These are phyloP conservation scores for Aspergillus ochraceoroseus DNA, from an alignment of 2,329 filamentous ascomycete species.

Conservation along the genomic window DNA sequence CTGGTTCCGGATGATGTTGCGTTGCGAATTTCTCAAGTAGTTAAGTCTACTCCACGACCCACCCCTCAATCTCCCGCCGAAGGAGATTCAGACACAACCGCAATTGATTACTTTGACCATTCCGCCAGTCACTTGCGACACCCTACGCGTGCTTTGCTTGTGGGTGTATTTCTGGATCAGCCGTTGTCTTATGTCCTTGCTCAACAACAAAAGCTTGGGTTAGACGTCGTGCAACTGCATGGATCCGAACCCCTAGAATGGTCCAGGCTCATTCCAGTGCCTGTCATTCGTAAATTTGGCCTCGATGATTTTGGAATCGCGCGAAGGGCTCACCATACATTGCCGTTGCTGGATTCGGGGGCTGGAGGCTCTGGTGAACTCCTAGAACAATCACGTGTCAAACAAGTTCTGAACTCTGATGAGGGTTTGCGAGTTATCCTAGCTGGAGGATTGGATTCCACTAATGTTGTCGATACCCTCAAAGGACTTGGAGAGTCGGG, in stretches of 20 bases:
- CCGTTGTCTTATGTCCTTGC: conserved; percentile 74
- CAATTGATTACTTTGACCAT: conserved; percentile 66
- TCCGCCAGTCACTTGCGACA: conserved; percentile 46
- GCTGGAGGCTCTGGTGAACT: conserved; percentile 74
- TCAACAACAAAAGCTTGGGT: conserved; percentile 66
- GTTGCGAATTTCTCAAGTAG: conserved; percentile 69
- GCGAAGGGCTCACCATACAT: conserved; percentile 70
- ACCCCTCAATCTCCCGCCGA: conserved; percentile 13
- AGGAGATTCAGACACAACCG: conserved; percentile 24
- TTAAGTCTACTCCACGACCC: conserved; percentile 53
- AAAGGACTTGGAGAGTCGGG: conserved; percentile 56
- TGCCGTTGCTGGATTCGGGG: conserved; percentile 83
- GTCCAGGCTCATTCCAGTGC: conserved; percentile 82
- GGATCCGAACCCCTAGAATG: conserved; percentile 90
- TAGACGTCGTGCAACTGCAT: conserved; percentile 91
- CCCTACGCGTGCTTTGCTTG: conserved; percentile 66
- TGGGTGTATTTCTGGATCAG: conserved; percentile 93
- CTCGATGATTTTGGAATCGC: conserved; percentile 69
- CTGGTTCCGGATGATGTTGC: conserved; percentile 75
- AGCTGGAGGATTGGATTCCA: conserved; percentile 76
- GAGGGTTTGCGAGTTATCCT: conserved; percentile 68
- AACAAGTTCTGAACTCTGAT: conserved; percentile 61
- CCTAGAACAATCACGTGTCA: conserved; percentile 67
- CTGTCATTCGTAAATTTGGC: conserved; percentile 80
- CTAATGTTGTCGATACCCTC: conserved; percentile 68